Evolutionary conservation across 2,329 filamentous ascomycete species (phyloP), one percentile per base, ranked within the genome.

Genomic region (Sphaerulina musiva): DNA sequence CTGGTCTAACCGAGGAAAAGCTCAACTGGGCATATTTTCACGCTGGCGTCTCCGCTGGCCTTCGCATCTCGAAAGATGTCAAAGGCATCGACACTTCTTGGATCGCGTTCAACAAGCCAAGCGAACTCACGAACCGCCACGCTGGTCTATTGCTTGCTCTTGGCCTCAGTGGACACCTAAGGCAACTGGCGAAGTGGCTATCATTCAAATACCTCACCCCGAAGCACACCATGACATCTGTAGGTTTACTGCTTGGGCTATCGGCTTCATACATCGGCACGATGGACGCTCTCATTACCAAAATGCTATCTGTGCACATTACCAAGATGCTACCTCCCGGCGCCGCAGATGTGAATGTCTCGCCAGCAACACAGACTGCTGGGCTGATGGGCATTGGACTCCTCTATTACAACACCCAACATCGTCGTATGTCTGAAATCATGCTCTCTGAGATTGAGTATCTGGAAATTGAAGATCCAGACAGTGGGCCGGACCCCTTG

Each of bases 11-110:
- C 0, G 93, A 98, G 72, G 93, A 98, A 64, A 97, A 95, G 70
- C 89, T 95, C 40, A 92, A 89, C 67, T 98, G 93, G 93, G 91
- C 92, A 0, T 98, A 96, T 72, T 98, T 98, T 72, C 93, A 98
- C 69, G 89, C 95, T 55, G 93, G 93, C 6, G 92, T 95, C 31
- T 87, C 92, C n/a, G 89, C 88, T 23, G 93, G 93, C 2, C 74
- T 98, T 26, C 88, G 90, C 54, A 95, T 98, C 48, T 95, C 93
- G 5, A 86, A 85, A 10, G 81, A 89, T 53, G 92, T 91, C 3
- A 89, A 89, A 66, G 92, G 92, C 3, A 97, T 98, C 59, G 93
- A 98, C 67, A 96, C 91, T 0, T 97, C 92, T 0, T 98, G 95
- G 95, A 96, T 98, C 62, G 80, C 96, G 34, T 98, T 95, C 78